Evolutionary conservation across 148 eudicot genomes (phyloP), one percentile per base, ranked within the genome.

Genomic region (Dianthus caryophyllus): DNA sequence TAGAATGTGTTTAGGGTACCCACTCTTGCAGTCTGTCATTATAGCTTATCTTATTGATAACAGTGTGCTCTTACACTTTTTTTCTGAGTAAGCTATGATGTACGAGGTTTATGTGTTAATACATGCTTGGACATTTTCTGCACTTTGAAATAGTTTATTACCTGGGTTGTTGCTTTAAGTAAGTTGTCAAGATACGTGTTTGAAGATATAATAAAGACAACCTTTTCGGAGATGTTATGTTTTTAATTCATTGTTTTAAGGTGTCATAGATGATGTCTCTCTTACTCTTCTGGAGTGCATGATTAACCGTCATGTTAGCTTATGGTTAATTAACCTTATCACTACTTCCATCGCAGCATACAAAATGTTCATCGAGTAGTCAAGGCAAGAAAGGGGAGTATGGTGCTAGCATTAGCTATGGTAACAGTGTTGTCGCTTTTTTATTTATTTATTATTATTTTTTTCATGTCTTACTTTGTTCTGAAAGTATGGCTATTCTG

Each of bases 371-470:
- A 86, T 64, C 71, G 58, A 43, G 88, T 95, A 58, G 91, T 90
- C 51, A 77, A 72, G 72, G 53, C 88, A 72, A 90, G 84, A 77
- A 85, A 85, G 71, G 99, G 99, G 72, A 95, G 74, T 83, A 84
- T 95, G 89, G 65, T 87, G 53, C 78, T 59, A 65, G 99, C 99
- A 36, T 80, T 95, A 75, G 99, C 99, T 25, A 95, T 95, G 99
- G 99, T 95, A 84, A 63, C 58, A 47, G 25, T 56, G 46, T 16
- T 30, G 26, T 6, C 33, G 26, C 54, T 43, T 57, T 41, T 8
- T 33, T 33, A 33, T 33, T 33, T 33, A 33, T 33, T 33, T 33
- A 33, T 33, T 33, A n/a, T n/a, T 33, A 33, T 7, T 33, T 7
- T 51, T 0, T 0, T 63, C 25, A 16, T 33, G 17, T 48, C 18